These are phyloP conservation scores for Teratosphaeriaceae sp. DNA, from an alignment of 2,329 filamentous ascomycete species.

Conservation along the genomic window DNA sequence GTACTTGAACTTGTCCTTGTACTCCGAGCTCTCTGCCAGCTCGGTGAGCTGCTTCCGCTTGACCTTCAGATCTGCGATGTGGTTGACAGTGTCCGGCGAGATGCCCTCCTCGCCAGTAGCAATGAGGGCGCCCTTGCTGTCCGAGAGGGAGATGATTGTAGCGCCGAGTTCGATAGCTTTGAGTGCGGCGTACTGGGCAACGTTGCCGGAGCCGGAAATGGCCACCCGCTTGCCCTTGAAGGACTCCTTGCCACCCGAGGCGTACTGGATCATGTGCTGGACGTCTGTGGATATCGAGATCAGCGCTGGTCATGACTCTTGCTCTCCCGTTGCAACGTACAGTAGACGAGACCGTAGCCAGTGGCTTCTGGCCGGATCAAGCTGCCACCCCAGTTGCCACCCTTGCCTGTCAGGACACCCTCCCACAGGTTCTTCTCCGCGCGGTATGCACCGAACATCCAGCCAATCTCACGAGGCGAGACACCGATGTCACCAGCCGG, in stretches of 20 bases:
- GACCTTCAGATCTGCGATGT: conserved; percentile 81
- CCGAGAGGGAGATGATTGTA: conserved; percentile 85
- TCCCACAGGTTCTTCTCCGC: conserved; percentile 85
- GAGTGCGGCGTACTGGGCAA: conserved; percentile 93
- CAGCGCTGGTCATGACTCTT: too few species aligned
- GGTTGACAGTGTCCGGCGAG: conserved; percentile 69
- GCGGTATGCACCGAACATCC: conserved; percentile 91
- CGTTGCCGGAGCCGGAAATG: conserved; percentile 95
- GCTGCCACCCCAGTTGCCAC: conserved; percentile 82
- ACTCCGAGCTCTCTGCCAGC: conserved; percentile 51
- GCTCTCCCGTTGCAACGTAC: too few species aligned
- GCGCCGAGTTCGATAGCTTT: conserved; percentile 95
- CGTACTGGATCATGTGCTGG: conserved; percentile 89
- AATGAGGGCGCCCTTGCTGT: conserved; percentile 80
- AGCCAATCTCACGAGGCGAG: conserved; percentile 85
- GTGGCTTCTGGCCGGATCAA: conserved; percentile 96
- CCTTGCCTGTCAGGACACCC: conserved; percentile 95
- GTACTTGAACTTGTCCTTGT: conserved; percentile 70
- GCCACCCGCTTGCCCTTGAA: conserved; percentile 91
- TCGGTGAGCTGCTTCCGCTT: conserved; percentile 74
- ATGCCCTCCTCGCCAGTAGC: conserved; percentile 64
- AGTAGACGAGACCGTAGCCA: conserved; percentile 90
- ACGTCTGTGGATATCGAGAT: conserved; percentile 51
- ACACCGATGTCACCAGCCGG: conserved; percentile 97
- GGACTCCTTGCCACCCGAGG: conserved; percentile 66